Evolutionary conservation across 768 basidiomycete genomes (phyloP).

Genomic region (Pleurotus cornucopiae): DNA sequence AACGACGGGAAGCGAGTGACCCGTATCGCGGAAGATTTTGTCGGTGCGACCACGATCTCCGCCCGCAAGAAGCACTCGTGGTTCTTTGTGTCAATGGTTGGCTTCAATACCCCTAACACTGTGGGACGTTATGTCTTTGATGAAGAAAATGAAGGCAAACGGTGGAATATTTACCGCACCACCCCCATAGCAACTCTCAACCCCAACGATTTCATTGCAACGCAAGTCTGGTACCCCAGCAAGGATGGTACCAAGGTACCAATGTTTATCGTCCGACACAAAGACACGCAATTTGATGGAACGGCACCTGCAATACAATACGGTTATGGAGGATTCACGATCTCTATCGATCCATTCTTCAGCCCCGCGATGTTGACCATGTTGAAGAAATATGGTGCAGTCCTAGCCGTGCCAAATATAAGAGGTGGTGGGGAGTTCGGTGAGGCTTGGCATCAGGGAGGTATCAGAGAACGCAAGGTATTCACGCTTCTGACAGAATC

Average conservation of each 20-base stretch:
- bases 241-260: constrained; percentile 80
- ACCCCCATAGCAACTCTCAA: constrained; percentile 58
- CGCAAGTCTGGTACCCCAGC: constrained; percentile 70
- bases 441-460: constrained; percentile 79
- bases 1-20: constrained; percentile 45
- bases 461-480: constrained; percentile 68
- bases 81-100: constrained; percentile 60
- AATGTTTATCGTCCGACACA: constrained; percentile 82
- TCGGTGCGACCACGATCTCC: constrained; percentile 57
- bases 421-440: constrained; percentile 78
- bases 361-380: constrained; percentile 69
- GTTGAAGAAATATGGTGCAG: constrained; percentile 63
- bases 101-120: constrained; percentile 72
- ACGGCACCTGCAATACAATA: constrained; percentile 77
- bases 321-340: constrained; percentile 81
- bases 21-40: constrained; percentile 60
- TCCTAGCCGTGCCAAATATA: constrained; percentile 57
- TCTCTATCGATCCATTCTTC: constrained; percentile 71
- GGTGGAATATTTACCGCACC: constrained; percentile 55
- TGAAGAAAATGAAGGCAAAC: constrained; percentile 36
- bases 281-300: constrained; percentile 65
- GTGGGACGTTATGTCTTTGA: constrained; percentile 62
- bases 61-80: constrained; percentile 49
- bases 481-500: constrained; percentile 3
- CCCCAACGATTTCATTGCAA: constrained; percentile 63